phyloP scores from a whole-genome alignment of 768 basidiomycete species.

The Nidularia pulvinata region DNA sequence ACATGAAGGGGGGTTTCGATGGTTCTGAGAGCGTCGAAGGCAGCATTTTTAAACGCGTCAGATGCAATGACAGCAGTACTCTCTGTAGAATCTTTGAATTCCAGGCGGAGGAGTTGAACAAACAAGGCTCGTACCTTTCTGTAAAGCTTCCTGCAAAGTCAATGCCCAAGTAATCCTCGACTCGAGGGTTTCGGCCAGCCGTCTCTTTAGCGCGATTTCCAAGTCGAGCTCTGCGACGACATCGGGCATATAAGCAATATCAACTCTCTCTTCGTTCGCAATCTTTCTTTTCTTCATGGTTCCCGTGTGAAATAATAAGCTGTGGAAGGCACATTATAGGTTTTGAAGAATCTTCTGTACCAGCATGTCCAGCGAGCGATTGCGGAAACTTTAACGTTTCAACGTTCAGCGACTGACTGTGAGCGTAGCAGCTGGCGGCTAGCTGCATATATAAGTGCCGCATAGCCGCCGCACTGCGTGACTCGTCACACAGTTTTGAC shows the following conservation, averaged over 20 bases:
- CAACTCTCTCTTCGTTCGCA: neutral
- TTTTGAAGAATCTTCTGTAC: no score
- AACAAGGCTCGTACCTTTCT: slow-evolving; percentile 16
- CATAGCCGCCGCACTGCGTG: no score
- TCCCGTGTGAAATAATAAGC: neutral
- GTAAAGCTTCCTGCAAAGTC: slow-evolving; percentile 34
- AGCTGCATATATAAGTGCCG: no score
- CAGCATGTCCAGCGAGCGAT: no score
- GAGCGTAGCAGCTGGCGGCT: no score
- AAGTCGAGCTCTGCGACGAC: slow-evolving; percentile 38
- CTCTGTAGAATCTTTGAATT: neutral
- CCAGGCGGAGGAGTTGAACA: neutral
- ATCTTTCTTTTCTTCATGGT: slow-evolving; percentile 8
- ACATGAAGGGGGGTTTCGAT: slow-evolving; percentile 38
- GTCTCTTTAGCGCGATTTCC: slow-evolving; percentile 43
- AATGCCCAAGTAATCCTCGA: slow-evolving; percentile 49
- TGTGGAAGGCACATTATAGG: no score
- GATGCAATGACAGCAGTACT: slow-evolving; percentile 10
- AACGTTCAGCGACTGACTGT: no score
- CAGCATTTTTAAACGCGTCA: slow-evolving; percentile 32
- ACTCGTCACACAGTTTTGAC: no score
- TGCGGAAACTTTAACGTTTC: no score
- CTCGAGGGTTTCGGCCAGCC: slow-evolving; percentile 36
- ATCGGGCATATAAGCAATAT: slow-evolving; percentile 8
- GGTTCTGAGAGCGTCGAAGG: slow-evolving; percentile 35